phyloP scores from a whole-genome alignment of 2,329 filamentous ascomycete species.

The Alternaria sp. region DNA sequence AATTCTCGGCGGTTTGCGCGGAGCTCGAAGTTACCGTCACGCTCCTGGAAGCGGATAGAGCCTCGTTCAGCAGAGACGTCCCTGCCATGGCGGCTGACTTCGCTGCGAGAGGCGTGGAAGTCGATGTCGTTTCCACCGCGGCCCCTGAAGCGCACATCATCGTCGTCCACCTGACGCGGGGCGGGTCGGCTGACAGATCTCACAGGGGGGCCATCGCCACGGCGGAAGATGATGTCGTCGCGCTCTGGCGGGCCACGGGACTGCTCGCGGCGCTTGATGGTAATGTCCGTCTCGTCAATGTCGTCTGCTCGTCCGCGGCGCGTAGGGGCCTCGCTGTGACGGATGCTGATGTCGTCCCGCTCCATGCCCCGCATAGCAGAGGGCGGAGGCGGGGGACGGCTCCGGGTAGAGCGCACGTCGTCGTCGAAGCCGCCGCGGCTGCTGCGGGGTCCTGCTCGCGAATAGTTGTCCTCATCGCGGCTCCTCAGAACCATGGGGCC shows the following conservation, averaged over 20 bases:
- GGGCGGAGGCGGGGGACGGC: constrained; percentile 36
- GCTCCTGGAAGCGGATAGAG: constrained; percentile 41
- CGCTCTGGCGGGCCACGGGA: constrained; percentile 40
- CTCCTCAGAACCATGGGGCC: constrained; percentile 55
- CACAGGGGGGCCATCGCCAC: constrained; percentile 48
- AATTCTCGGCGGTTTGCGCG: constrained; percentile 45
- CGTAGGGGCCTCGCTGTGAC: constrained; percentile 40
- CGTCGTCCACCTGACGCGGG: constrained; percentile 47
- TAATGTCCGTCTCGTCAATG: constrained; percentile 44
- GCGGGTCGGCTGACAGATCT: constrained; percentile 25
- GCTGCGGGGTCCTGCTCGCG: constrained; percentile 38
- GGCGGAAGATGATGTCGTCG: constrained; percentile 53
- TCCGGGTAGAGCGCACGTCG: constrained; percentile 46
- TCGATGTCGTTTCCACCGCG: constrained; percentile 44
- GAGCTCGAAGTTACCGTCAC: constrained; percentile 50
- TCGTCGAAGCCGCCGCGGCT: constrained; percentile 50
- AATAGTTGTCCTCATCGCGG: constrained; percentile 48
- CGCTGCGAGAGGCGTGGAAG: constrained; percentile 31
- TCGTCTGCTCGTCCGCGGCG: constrained; percentile 45
- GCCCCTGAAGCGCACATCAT: constrained; percentile 58
- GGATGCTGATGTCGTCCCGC: constrained; percentile 50
- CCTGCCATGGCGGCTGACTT: constrained; percentile 29
- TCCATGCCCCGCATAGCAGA: constrained; percentile 38
- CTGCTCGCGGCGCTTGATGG: constrained; percentile 44
- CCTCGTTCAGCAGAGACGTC: constrained; percentile 34